A percentile compares a stretch with the other conserved stretches of the same genome.
Evolutionary conservation across 2,329 filamentous ascomycete species (phyloP).

Genomic region (Leptodontidium sp.): DNA sequence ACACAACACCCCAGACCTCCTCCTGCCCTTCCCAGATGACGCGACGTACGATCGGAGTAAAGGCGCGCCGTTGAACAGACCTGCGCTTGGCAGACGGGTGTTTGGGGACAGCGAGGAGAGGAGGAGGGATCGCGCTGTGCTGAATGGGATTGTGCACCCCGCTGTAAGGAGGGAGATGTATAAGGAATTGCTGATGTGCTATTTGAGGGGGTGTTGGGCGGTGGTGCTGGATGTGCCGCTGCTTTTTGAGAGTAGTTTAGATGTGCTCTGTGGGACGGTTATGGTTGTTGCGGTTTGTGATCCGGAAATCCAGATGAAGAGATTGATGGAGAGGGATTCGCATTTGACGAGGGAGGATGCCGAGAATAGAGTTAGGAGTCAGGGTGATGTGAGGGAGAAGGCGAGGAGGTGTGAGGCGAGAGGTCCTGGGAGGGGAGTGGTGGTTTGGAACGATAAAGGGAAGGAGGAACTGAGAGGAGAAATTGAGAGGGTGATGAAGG

Average conservation of each 20-base stretch:
- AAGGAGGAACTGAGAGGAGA: constrained; percentile 73
- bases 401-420: constrained; percentile 76
- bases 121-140: constrained; percentile 73
- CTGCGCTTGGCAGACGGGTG: constrained; percentile 83
- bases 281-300: constrained; percentile 87
- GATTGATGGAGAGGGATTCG: constrained; percentile 77
- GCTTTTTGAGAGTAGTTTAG: constrained; percentile 88
- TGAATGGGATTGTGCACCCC: constrained; percentile 94
- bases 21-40: constrained; percentile 66
- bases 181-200: constrained; percentile 73
- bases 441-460: constrained; percentile 90
- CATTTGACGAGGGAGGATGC: constrained; percentile 88
- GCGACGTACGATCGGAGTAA: constrained; percentile 64
- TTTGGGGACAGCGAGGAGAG: constrained; percentile 81
- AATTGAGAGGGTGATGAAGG: constrained; percentile 70
- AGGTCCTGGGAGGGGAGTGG: constrained; percentile 71
- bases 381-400: constrained; percentile 87
- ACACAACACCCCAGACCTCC: constrained; percentile 83
- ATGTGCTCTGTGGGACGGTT: constrained; percentile 84
- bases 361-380: constrained; percentile 83
- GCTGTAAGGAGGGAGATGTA: constrained; percentile 87
- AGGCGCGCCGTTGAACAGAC: constrained; percentile 82
- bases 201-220: constrained; percentile 81
- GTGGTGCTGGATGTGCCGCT: constrained; percentile 93
- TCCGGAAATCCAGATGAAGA: constrained; percentile 80